These are phyloP conservation scores for Macrophomina pseudophaseolina DNA, from an alignment of 2,329 filamentous ascomycete species.

Conservation along the genomic window DNA sequence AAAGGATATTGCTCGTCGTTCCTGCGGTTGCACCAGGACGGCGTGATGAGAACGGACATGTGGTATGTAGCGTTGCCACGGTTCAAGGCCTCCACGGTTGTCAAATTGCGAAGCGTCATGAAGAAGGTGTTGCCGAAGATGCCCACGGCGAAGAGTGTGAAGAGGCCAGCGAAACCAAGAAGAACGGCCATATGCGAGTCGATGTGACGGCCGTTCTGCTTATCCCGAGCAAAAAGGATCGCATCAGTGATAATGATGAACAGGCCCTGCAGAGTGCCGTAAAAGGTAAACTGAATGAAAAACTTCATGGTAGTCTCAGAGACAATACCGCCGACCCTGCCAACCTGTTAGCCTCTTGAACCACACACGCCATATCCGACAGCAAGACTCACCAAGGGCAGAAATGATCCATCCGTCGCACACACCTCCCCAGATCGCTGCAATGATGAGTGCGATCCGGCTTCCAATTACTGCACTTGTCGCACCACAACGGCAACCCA, in stretches of 20 bases:
- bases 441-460: slow-evolving; percentile 88
- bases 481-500: slow-evolving; percentile 87
- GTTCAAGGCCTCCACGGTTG: slow-evolving; percentile 80
- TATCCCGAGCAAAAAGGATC: slow-evolving; percentile 60
- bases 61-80: slow-evolving; percentile 64
- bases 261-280: slow-evolving; percentile 70
- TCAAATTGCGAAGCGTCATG: slow-evolving; percentile 74
- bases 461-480: slow-evolving; percentile 83
- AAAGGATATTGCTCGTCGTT: slow-evolving; percentile 15
- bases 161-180: slow-evolving; percentile 71
- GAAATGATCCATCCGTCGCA: slow-evolving; percentile 91
- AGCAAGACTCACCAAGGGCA: slow-evolving; percentile 69
- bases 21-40: slow-evolving; percentile 32
- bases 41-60: slow-evolving; percentile 74
- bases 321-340: slow-evolving; percentile 81
- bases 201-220: slow-evolving; percentile 50
- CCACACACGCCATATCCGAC: neutral
- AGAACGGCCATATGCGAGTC: slow-evolving; percentile 69
- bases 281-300: slow-evolving; percentile 85
- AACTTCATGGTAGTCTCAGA: slow-evolving; percentile 88
- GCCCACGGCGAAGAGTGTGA: slow-evolving; percentile 77
- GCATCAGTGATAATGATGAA: slow-evolving; percentile 68
- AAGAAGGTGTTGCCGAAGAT: slow-evolving; percentile 78
- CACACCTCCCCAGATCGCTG: slow-evolving; percentile 78
- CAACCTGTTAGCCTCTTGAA: neutral